These are phyloP conservation scores for Cladorrhinum sp. DNA, from an alignment of 2,329 filamentous ascomycete genomes.

Conservation along the genomic window DNA sequence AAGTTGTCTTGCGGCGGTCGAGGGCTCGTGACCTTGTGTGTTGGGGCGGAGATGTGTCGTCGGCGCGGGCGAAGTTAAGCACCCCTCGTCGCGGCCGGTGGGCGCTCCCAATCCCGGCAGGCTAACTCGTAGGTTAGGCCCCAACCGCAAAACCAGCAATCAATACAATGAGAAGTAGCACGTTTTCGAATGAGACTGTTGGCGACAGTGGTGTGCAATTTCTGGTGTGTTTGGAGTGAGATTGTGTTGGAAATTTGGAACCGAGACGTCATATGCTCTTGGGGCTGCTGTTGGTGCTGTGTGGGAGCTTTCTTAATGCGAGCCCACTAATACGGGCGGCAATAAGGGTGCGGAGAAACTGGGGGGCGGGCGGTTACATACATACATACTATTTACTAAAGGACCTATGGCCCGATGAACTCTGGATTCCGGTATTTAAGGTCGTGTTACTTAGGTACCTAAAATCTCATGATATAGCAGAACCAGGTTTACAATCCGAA, in stretches of 20 bases:
- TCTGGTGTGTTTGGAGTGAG: not conserved
- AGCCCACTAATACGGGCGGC: conserved; percentile 4
- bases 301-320: not conserved
- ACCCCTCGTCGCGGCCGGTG: conserved; percentile 2
- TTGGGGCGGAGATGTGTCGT: conserved; percentile 1
- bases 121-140: not conserved
- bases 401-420: not conserved
- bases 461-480: not conserved
- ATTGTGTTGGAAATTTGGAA: conserved; percentile 8
- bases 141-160: not conserved
- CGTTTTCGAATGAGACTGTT: not conserved
- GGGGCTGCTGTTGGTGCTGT: not conserved
- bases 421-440: not conserved
- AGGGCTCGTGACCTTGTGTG: not conserved
- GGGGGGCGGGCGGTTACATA: not conserved
- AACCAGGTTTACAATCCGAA: not conserved
- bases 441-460: not conserved
- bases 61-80: conserved; percentile 5
- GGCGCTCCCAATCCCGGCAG: not conserved
- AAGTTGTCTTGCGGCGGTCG: conserved; percentile 1
- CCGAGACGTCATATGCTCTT: conserved; percentile 22
- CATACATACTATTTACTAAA: not conserved
- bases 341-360: not conserved
- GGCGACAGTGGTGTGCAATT: not conserved
- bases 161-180: not conserved